Evolutionary conservation across 2,329 filamentous ascomycete genomes (phyloP), one percentile per base, ranked within the genome.

Genomic region (Colletotrichum lindemuthianum): DNA sequence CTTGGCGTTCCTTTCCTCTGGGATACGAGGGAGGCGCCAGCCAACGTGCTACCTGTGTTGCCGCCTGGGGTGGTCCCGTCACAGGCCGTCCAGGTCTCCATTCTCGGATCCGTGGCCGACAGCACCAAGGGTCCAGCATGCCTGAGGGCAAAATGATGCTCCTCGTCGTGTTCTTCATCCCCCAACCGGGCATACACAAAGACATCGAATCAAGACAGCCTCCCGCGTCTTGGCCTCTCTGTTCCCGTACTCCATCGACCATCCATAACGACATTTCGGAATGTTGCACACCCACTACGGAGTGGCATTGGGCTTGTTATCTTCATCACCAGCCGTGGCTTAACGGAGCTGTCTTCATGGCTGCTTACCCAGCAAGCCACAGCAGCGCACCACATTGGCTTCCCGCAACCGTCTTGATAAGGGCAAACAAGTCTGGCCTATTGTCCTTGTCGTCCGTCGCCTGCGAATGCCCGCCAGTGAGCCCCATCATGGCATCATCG

Each of bases 1-100:
- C 32, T 51, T 60, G 54, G 60, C 36, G 58, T 61, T 61, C 58
- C 58, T 33, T 51, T 33, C 51, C 51, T 47, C 47, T 48, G 58
- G 24, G 58, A 39, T 41, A 33, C 53, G n/a, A 8, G 15, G 41
- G n/a, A 13, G 12, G 37, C 41, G 15, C 41, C 16, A 16, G 43
- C 15, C 15, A 45, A 15, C 13, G 24, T 24, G 24, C 4, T 24
- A 24, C 24, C 24, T 24, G 24, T 24, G 24, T 24, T 24, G 24
- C 3, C 24, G 24, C 24, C 4, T 24, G 24, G 24, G 24, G 24
- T 24, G 24, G 4, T 24, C 24, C 24, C 24, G 24, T 24, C 24
- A 24, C 24, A 24, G 24, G 24, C 24, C 24, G 5, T 24, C n/a
- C n/a, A n/a, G n/a, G n/a, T n/a, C 24, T 24, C 24, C 24, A 24